These are phyloP conservation scores for Chaetomium sp. DNA, from an alignment of 2,329 filamentous ascomycete species.

Conservation along the genomic window DNA sequence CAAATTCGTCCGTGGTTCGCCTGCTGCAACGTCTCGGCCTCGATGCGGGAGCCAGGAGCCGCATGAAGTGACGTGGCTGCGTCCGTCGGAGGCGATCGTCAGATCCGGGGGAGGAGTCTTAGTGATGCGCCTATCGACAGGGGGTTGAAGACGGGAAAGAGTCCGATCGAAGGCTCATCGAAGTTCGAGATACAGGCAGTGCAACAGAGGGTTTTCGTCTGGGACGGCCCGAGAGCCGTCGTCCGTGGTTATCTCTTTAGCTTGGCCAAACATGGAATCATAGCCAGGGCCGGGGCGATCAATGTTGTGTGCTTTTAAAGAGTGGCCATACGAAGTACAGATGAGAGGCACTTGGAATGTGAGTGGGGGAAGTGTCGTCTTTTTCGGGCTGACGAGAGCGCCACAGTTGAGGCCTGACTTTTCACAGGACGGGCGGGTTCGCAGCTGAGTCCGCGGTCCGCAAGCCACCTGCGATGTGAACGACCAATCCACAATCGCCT, in stretches of 20 bases:
- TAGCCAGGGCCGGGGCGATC: background rate
- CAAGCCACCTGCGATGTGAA: slow-evolving; percentile 15
- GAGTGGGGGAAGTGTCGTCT: background rate
- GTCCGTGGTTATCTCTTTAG: background rate
- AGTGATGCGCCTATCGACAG: slow-evolving; percentile 19
- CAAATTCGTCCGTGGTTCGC: slow-evolving; percentile 2
- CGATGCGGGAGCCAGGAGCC: background rate
- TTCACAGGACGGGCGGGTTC: slow-evolving; percentile 24
- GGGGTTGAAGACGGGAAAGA: background rate
- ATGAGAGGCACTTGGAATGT: too few species aligned
- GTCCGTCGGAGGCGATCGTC: slow-evolving; percentile 12
- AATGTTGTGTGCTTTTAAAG: background rate
- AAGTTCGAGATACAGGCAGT: background rate
- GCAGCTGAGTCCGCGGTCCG: slow-evolving; percentile 8
- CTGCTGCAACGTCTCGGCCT: background rate
- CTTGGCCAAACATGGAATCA: background rate
- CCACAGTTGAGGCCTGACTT: slow-evolving; percentile 22
- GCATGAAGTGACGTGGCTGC: slow-evolving; percentile 26
- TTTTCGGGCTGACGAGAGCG: slow-evolving; percentile 29
- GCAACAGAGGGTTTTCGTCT: background rate
- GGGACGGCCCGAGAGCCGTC: background rate
- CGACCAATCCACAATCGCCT: slow-evolving; percentile 26
- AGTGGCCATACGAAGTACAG: too few species aligned
- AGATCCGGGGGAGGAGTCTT: slow-evolving; percentile 23
- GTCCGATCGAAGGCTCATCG: background rate